Percentiles rank a stretch among this genome's conserved stretches.
phyloP scores from a whole-genome alignment of 495 filamentous ascomycete genomes.

The Talaromyces stipitatus region DNA sequence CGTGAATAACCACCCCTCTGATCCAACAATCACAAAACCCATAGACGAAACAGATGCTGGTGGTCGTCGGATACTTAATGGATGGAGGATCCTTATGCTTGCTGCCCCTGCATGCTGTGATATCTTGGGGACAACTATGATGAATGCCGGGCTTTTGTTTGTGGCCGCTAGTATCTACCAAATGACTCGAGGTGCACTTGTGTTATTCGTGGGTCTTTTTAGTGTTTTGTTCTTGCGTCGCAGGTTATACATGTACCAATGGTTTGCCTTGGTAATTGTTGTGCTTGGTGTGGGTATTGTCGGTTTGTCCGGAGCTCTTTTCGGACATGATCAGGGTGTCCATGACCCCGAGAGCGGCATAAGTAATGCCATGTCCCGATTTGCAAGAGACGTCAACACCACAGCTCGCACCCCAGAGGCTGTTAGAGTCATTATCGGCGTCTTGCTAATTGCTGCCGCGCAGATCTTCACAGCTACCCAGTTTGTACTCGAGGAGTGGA shows the following conservation, averaged over 20 bases:
- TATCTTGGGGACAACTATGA: constrained; percentile 88
- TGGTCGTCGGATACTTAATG: constrained; percentile 51
- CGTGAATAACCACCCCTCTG: neutral
- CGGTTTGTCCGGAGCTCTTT: constrained; percentile 78
- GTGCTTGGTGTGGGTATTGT: constrained; percentile 85
- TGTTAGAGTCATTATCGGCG: constrained; percentile 67
- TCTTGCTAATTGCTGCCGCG: constrained; percentile 81
- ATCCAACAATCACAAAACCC: constrained; percentile 1
- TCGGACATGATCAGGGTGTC: constrained; percentile 53
- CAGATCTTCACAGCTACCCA: constrained; percentile 96
- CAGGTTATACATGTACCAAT: constrained; percentile 74
- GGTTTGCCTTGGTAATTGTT: constrained; percentile 79
- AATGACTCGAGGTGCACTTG: constrained; percentile 92
- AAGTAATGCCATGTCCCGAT: constrained; percentile 15
- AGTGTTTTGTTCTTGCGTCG: constrained; percentile 83
- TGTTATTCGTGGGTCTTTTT: constrained; percentile 92
- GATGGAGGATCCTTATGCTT: constrained; percentile 67
- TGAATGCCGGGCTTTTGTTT: constrained; percentile 92
- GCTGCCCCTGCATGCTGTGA: constrained; percentile 88
- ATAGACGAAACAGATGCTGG: constrained; percentile 19
- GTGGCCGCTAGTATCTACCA: constrained; percentile 95
- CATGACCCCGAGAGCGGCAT: constrained; percentile 26
- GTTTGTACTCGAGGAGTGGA: constrained; percentile 92
- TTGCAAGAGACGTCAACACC: constrained; percentile 14
- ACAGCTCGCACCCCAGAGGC: constrained; percentile 48